Evolutionary conservation across 176 grass and related monocot species (phyloP).

Genomic region (Aegilops sharonensis): DNA sequence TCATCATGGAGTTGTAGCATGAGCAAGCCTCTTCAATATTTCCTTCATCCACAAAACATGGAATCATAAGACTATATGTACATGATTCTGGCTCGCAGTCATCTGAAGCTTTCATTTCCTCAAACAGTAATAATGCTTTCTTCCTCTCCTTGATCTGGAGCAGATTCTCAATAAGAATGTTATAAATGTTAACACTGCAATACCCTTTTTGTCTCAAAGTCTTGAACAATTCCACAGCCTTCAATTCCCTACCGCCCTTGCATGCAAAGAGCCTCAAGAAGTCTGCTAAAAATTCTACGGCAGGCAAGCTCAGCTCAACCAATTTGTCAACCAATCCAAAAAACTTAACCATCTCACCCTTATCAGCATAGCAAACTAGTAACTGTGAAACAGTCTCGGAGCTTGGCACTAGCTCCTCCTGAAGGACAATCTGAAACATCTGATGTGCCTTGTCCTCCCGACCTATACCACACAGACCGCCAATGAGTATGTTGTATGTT

Average conservation of each 20-base stretch:
- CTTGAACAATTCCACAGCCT: slow-evolving; percentile 60
- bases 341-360: slow-evolving; percentile 52
- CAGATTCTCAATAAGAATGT: slow-evolving; percentile 71
- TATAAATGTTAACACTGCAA: slow-evolving; percentile 60
- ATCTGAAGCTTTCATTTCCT: slow-evolving; percentile 67
- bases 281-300: slow-evolving; percentile 51
- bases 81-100: slow-evolving; percentile 50
- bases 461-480: slow-evolving; percentile 61
- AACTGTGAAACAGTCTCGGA: slow-evolving; percentile 60
- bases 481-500: slow-evolving; percentile 81
- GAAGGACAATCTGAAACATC: slow-evolving; percentile 66
- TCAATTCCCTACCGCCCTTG: slow-evolving; percentile 57
- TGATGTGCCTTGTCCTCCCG: slow-evolving; percentile 66
- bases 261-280: slow-evolving; percentile 55
- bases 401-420: slow-evolving; percentile 55
- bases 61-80: slow-evolving; percentile 75
- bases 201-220: slow-evolving; percentile 55
- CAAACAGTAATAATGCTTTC: slow-evolving; percentile 45
- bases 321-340: slow-evolving; percentile 55
- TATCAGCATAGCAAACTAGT: slow-evolving; percentile 64
- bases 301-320: slow-evolving; percentile 48
- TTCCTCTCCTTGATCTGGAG: slow-evolving; percentile 65
- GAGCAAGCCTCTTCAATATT: slow-evolving; percentile 76
- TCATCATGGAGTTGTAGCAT: slow-evolving; percentile 75
- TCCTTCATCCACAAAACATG: slow-evolving; percentile 80